A percentile compares a stretch with the other conserved stretches of the same genome.
Conservation (phyloP, 139 green algal species). For the Coelastrella sp. region DNA sequence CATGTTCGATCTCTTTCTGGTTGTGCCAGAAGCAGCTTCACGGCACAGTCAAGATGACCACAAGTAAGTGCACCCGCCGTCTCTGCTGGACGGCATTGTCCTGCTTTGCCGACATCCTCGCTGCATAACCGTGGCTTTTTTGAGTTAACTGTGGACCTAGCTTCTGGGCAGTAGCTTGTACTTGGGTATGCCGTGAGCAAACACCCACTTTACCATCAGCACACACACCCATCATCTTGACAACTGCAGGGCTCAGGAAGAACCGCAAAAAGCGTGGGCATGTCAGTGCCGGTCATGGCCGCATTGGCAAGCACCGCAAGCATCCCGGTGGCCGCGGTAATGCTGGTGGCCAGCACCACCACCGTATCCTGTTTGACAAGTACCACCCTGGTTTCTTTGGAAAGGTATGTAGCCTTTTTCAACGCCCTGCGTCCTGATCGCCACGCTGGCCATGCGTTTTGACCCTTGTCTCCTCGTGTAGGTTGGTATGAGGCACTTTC, state of each 20-base stretch:
- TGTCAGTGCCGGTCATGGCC: conserved; percentile 97
- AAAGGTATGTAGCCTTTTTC: conserved; percentile 76
- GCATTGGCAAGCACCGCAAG: conserved; percentile 99
- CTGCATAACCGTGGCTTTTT: too few species aligned
- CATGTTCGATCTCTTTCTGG: conserved; percentile 23
- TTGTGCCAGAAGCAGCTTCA: conserved; percentile 6
- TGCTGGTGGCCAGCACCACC: conserved; percentile 99
- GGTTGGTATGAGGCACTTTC: conserved; percentile 99
- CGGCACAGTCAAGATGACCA: conserved; percentile 37
- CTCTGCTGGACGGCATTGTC: too few species aligned
- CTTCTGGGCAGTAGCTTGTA: too few species aligned
- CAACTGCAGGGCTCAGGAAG: conserved; percentile 83
- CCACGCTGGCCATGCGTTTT: background rate
- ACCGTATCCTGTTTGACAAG: conserved; percentile 99
- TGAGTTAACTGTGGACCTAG: too few species aligned
- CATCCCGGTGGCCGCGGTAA: conserved; percentile 98
- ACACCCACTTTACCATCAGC: background rate
- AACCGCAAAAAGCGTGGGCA: conserved; percentile 99
- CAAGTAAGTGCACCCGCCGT: conserved; percentile 26
- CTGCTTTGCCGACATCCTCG: too few species aligned
- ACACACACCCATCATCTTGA: background rate
- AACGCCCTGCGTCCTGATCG: background rate
- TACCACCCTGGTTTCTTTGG: conserved; percentile 98
- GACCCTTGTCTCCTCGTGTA: conserved; percentile 48
- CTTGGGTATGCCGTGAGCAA: too few species aligned